These are phyloP conservation scores for Aspergillus hiratsukae DNA, from an alignment of 2,329 filamentous ascomycete genomes.

Conservation along the genomic window DNA sequence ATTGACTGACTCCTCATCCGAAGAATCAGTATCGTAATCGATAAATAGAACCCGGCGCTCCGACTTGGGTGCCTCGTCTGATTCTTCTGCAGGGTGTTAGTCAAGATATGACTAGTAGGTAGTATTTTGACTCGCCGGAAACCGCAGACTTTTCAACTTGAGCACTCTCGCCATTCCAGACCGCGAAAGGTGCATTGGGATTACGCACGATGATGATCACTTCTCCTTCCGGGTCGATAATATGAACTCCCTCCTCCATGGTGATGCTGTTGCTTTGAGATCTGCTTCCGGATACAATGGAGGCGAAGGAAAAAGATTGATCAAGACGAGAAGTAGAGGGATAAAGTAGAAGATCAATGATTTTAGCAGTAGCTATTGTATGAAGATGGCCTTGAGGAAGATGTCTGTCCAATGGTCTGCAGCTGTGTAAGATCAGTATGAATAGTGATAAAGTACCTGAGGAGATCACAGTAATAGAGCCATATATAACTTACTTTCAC, in stretches of 20 bases:
- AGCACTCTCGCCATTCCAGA: constrained; percentile 3
- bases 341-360: neutral
- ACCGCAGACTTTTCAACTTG: neutral
- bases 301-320: neutral
- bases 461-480: too few relatives aligned
- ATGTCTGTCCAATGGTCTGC: neutral
- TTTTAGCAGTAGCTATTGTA: neutral
- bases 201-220: constrained; percentile 7
- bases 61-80: too few relatives aligned
- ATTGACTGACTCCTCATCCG: neutral
- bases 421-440: neutral
- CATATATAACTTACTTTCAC: neutral
- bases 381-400: neutral
- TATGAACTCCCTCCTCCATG: neutral
- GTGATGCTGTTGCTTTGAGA: neutral
- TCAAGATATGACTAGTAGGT: neutral
- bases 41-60: too few relatives aligned
- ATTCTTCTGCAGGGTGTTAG: neutral
- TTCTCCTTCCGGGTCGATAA: constrained; percentile 13
- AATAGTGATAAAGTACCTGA: neutral
- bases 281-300: neutral
- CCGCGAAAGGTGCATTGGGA: constrained; percentile 6
- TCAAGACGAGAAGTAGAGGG: neutral
- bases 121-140: neutral
- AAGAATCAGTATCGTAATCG: too few relatives aligned